Base-by-base conservation (phyloP, 2,329 filamentous ascomycete genomes). In the Microsporum audouinii region DNA sequence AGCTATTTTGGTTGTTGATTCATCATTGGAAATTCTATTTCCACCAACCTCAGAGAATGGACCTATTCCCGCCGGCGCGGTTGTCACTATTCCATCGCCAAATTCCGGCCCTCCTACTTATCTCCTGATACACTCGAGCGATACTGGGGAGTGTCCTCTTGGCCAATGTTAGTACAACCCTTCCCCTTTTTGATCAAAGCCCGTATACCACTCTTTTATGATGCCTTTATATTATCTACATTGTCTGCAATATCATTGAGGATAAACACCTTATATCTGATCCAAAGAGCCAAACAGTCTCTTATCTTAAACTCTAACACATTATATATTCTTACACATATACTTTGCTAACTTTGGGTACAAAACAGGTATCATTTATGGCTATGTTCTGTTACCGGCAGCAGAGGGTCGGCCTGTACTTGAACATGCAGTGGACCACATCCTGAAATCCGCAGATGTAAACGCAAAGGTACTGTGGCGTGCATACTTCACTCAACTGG, bases 151-250 rank as follows among this genome's bases (percentile, higher is more conserved):
- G 78, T 97, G 94, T 73, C 91, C 92, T 31, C 66, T 75, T 65
- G 85, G 87, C 76, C 91, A 97, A 84, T 86, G 92, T 99, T 83
- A 90, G 92, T 88, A 61, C 27, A 2, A 17, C 31, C 29, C 61
- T 47, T 64, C 47, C 62, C 63, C 65, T 43, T 41, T 41, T 63
- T 63, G 63, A 45, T 65, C 43, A 39, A 64, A 14, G 10, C 51
- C 58, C 17, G 41, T 12, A 63, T 63, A 59, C 59, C 58, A 68
- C 69, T 69, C 69, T 69, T 82, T 80, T 71, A 88, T 91, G 92
- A 96, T 97, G 91, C 81, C 67, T 76, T 76, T 77, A 82, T 77
- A 91, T 97, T 97, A 97, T 96, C 92, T 96, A 97, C 92, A 96
- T 97, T 97, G 91, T 88, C 92, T 91, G 92, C 73, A 95, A 88